Evolutionary conservation across 805 yeast species (phyloP), one percentile per base, ranked within the genome.

Genomic region (Monosporozyma unispora): DNA sequence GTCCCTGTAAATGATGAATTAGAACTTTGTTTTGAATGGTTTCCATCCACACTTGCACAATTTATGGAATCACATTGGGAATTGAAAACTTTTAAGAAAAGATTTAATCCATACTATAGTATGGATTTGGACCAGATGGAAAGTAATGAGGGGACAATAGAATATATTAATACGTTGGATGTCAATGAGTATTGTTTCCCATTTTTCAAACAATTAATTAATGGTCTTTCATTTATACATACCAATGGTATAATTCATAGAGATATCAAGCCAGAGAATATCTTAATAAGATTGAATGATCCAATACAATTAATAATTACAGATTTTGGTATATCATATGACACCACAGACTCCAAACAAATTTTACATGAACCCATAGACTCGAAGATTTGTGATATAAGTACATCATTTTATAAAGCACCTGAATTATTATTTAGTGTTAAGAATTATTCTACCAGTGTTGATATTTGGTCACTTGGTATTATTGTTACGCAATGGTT

Each of bases 241-340:
- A 79, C 87, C 9, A 79, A 82, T 79, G 95, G 95, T 14, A 86
- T 90, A 51, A 88, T 90, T 75, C 97, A 90, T 63, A 75, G 97
- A 60, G 97, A 90, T 68, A 89, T 90, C 49, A 90, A 90, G 68
- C 96, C 96, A 9, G 96, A 88, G 59, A 90, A 90, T 66, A 82
- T 90, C 52, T 58, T 33, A n/a, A 16, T 29, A 19, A 21, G 14
- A 46, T 12, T 53, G 7, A 52, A 10, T 0, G 38, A 29, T 1
- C n/a, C 31, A 2, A 38, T 37, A 10, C 85, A 81, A 51, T 78
- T 83, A 60, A 87, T 67, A 7, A 53, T 83, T 1, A 77, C 80
- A 14, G 95, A 87, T 58, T 82, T 83, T 64, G 93, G 95, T 6
- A 75, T 80, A 2, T 81, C 87, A 37, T 75, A 76, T 46, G 60